Evolutionary conservation across 2,329 filamentous ascomycete genomes (phyloP), one percentile per base, ranked within the genome.

Genomic region (Penicillium sclerotiorum): DNA sequence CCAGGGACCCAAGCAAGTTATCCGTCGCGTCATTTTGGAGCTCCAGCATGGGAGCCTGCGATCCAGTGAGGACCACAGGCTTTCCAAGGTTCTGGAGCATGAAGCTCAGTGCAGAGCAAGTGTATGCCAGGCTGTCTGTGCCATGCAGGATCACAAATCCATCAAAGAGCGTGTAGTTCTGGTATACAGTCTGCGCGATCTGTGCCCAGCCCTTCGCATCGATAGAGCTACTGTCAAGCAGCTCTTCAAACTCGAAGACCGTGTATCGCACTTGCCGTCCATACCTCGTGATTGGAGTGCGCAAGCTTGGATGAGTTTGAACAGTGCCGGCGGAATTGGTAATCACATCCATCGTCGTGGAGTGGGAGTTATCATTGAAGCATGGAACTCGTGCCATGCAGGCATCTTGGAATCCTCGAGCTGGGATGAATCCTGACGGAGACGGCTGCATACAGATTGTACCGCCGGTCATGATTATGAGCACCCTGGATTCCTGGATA

Each of bases 11-110:
- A 5, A 96, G 81, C 11, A 96, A 80, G 64, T 96, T 96, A 73
- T 95, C 91, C 30, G 91, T 88, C 8, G 91, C 92, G 69, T 96
- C 92, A 44, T 88, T 94, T 71, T 96, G 91, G 21, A 95, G 82
- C 53, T 92, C 86, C 61, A 94, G 88, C 80, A 96, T 96, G 39
- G 90, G 90, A 1, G 91, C 88, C 67, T 90, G 87, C 2, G 85
- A 88, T 1, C 87, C 87, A 3, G 92, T 96, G 41, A 96, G 78
- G 47, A 96, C 87, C 25, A 96, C 89, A 1, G 92, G 90, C 75
- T 96, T 96, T 43, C 90, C 91, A 12, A 96, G 79, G 65, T 95
- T 90, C 63, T 88, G 83, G 68, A 96, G 83, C 89, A 96, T 95
- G 75, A 96, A 96, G 60, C 89, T 94, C 50, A 96, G 78, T 3